These are phyloP conservation scores for Glonium stellatum DNA, from an alignment of 495 filamentous ascomycete genomes.

Conservation along the genomic window DNA sequence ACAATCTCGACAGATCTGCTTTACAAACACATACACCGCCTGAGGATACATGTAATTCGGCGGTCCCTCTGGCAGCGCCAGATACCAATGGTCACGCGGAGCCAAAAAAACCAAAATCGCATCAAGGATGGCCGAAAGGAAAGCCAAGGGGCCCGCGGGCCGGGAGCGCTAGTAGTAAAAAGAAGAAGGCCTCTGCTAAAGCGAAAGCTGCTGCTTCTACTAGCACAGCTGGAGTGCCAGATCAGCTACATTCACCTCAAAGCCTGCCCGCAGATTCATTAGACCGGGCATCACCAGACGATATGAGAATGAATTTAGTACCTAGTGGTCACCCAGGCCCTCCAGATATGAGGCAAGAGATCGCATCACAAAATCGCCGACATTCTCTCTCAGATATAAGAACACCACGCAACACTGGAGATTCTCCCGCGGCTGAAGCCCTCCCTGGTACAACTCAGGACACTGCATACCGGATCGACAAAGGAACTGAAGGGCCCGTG, in stretches of 20 bases:
- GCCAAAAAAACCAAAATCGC: conserved; percentile 22
- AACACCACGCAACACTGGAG: neutral
- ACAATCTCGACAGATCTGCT: conserved; percentile 1
- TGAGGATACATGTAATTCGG: conserved; percentile 15
- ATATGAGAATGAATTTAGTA: neutral
- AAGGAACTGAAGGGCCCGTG: too few relatives aligned
- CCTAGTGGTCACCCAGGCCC: neutral
- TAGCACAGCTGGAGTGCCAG: conserved; percentile 1
- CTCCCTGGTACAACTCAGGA: neutral
- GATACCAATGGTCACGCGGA: conserved; percentile 13
- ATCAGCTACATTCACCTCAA: conserved; percentile 28
- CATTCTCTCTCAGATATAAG: conserved; percentile 17
- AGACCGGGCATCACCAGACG: neutral
- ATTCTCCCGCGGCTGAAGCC: neutral
- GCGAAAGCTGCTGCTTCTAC: conserved; percentile 5
- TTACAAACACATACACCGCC: conserved; percentile 31
- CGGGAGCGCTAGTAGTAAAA: conserved; percentile 16
- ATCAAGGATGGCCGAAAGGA: conserved; percentile 39
- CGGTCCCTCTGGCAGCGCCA: neutral
- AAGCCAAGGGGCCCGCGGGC: conserved; percentile 33
- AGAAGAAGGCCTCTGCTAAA: conserved; percentile 24
- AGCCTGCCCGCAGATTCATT: conserved; percentile 21
- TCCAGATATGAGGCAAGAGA: neutral
- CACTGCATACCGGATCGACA: too few relatives aligned
- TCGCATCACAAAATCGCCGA: conserved; percentile 7